Conservation (phyloP, 495 filamentous ascomycete genomes). For the Platismatia glauca region DNA sequence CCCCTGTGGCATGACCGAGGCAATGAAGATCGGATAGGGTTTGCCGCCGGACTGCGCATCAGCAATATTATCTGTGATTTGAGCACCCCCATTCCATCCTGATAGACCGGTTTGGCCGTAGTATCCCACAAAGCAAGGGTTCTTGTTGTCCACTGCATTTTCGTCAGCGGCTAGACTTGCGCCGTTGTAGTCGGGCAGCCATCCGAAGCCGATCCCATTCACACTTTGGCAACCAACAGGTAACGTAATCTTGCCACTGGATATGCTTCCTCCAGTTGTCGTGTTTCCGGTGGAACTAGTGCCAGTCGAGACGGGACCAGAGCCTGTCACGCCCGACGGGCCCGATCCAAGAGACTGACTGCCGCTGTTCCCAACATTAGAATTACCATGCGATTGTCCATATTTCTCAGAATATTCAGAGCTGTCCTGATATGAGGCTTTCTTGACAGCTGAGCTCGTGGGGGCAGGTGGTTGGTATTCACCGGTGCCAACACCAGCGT, state of each 20-base stretch:
- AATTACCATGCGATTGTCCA: not conserved
- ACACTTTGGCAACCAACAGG: conserved; percentile 17
- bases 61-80: conserved; percentile 10
- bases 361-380: not conserved
- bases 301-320: not conserved
- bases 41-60: conserved; percentile 6
- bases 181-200: conserved; percentile 17
- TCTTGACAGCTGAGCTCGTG: not conserved
- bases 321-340: not conserved
- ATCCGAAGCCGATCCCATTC: conserved; percentile 21
- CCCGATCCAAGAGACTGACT: not conserved
- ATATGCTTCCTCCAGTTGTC: not conserved
- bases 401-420: not conserved
- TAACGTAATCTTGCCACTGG: conserved; percentile 16
- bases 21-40: conserved; percentile 20
- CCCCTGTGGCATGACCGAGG: conserved; percentile 19
- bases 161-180: conserved; percentile 2
- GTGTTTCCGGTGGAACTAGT: not conserved
- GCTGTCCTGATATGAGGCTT: not conserved
- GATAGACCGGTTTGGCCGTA: conserved; percentile 19
- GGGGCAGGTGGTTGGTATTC: not conserved
- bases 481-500: not conserved
- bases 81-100: conserved; percentile 12
- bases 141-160: conserved; percentile 4
- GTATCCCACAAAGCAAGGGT: conserved; percentile 19